phyloP scores from a whole-genome alignment of 163 green algal genomes.

The Chlamydomonas reinhardtii region DNA sequence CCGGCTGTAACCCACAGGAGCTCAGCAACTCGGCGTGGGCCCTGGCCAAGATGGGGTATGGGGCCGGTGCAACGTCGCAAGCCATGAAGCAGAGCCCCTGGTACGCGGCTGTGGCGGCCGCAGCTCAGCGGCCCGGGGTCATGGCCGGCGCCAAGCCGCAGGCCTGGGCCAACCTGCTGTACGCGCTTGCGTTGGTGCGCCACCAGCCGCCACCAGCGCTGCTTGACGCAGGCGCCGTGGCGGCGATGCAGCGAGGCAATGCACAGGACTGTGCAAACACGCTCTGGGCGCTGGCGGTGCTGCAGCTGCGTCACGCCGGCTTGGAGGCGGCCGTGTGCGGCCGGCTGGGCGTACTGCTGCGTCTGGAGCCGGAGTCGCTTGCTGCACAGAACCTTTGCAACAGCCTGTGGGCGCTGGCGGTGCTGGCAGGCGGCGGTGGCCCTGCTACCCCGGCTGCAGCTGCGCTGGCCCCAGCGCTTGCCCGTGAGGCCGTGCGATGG shows the following conservation, averaged over 20 bases:
- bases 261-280: background rate
- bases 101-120: too few relatives aligned
- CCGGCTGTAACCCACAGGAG: too few relatives aligned
- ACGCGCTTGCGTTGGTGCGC: background rate
- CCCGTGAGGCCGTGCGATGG: background rate
- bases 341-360: background rate
- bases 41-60: too few relatives aligned
- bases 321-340: background rate
- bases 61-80: too few relatives aligned
- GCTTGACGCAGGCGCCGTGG: background rate
- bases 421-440: background rate
- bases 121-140: too few relatives aligned
- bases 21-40: too few relatives aligned
- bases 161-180: background rate
- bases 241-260: background rate
- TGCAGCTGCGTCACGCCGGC: background rate
- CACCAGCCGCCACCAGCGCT: too few relatives aligned
- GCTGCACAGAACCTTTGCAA: background rate
- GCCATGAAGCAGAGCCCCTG: too few relatives aligned
- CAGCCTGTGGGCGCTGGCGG: slow-evolving; percentile 6
- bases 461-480: background rate
- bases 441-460: too few relatives aligned
- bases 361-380: background rate
- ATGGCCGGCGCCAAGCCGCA: background rate
- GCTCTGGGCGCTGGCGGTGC: background rate